Percentiles rank a stretch among this genome's conserved stretches.
Conservation (phyloP, 2,329 filamentous ascomycete genomes). For the Simplicillium sp. region DNA sequence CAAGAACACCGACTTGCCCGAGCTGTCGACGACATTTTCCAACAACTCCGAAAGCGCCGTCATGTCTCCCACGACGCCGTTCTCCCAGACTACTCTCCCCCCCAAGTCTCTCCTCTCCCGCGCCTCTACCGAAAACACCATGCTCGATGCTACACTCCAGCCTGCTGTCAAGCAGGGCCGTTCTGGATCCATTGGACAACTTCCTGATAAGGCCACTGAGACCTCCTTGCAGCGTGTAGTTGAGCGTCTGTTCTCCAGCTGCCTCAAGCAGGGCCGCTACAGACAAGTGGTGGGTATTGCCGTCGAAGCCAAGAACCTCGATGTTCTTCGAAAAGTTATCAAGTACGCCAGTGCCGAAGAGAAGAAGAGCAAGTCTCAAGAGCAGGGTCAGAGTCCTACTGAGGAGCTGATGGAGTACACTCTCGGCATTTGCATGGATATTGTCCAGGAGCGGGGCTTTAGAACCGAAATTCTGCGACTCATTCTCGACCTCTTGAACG, state of each 20-base stretch:
- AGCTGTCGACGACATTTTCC: conserved; percentile 73
- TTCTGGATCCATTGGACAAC: conserved; percentile 54
- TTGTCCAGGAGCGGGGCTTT: conserved; percentile 86
- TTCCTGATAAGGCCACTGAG: conserved; percentile 61
- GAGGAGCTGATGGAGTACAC: conserved; percentile 97
- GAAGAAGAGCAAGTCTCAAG: conserved; percentile 50
- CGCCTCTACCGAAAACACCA: conserved; percentile 56
- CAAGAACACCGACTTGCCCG: conserved; percentile 45
- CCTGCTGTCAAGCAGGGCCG: conserved; percentile 42
- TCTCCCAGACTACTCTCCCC: conserved; percentile 85
- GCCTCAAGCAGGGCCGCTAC: conserved; percentile 77
- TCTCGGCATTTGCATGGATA: conserved; percentile 91
- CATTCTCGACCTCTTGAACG: conserved; percentile 90
- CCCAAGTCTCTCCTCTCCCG: conserved; percentile 94
- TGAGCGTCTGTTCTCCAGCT: conserved; percentile 83
- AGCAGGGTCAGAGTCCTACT: conserved; percentile 48
- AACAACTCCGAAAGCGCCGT: conserved; percentile 59
- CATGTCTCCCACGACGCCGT: conserved; percentile 85
- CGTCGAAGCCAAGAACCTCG: conserved; percentile 85
- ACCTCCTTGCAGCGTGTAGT: conserved; percentile 75
- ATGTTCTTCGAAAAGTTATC: conserved; percentile 79
- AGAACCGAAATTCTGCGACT: conserved; percentile 77
- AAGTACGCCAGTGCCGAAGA: conserved; percentile 82
- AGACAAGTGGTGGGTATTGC: conserved; percentile 95
- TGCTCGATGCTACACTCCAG: conserved; percentile 49